These are phyloP conservation scores for Zygosaccharomyces gambellarensis DNA, from an alignment of 805 yeast genomes.

Conservation along the genomic window DNA sequence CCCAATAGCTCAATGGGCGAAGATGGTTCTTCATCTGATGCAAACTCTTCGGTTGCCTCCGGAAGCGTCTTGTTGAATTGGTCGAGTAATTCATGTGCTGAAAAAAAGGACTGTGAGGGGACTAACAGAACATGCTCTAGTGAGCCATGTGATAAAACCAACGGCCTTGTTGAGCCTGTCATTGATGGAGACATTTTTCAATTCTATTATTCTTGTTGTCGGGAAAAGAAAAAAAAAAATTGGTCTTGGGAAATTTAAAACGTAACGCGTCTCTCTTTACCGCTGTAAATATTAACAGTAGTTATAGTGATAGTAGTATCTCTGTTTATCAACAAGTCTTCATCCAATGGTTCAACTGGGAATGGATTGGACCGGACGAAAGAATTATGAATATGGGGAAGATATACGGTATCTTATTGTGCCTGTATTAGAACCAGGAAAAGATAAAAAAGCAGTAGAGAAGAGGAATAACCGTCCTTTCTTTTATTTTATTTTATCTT, in stretches of 20 bases:
- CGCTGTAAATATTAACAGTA: background rate
- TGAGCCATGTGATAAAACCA: constrained; percentile 76
- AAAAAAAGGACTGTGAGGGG: constrained; percentile 73
- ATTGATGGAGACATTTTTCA: constrained; percentile 2
- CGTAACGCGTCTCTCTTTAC: constrained; percentile 2
- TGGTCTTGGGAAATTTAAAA: background rate
- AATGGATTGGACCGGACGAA: background rate
- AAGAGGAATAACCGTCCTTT: background rate
- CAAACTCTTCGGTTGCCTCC: constrained; percentile 74
- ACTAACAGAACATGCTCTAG: constrained; percentile 85
- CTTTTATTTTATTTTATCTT: background rate
- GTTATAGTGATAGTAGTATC: too few relatives aligned
- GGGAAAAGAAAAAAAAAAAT: background rate
- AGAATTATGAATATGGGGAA: background rate
- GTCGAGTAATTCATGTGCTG: constrained; percentile 81
- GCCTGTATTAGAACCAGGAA: background rate
- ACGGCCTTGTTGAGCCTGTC: constrained; percentile 58
- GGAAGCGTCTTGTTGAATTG: constrained; percentile 78
- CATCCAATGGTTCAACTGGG: constrained; percentile 6
- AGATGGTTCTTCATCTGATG: constrained; percentile 82
- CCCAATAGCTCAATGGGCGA: constrained; percentile 82
- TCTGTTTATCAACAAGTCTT: constrained; percentile 1
- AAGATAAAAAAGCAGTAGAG: background rate
- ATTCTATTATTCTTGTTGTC: background rate
- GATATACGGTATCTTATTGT: background rate